phyloP scores from a whole-genome alignment of 1,284 basidiomycete species.

The Austroboletus olivaceoglutinosus region DNA sequence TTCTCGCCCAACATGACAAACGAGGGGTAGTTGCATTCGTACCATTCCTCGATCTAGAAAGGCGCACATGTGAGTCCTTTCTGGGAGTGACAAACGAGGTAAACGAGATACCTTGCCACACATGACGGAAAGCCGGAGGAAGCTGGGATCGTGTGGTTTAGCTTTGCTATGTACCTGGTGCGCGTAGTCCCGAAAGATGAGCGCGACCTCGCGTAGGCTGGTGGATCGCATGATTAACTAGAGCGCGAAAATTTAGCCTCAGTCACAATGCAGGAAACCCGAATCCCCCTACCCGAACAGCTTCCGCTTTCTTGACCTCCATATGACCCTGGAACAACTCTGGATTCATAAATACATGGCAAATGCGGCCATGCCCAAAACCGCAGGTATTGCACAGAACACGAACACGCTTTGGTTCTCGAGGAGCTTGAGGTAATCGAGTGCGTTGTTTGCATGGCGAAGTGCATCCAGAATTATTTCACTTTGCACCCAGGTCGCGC shows the following conservation, averaged over 20 bases:
- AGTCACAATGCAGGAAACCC: not conserved
- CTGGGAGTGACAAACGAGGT: not conserved
- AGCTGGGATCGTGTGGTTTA: conserved; percentile 82
- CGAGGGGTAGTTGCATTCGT: conserved; percentile 84
- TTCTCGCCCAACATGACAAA: conserved; percentile 58
- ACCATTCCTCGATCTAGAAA: conserved; percentile 90
- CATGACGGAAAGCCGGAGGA: conserved; percentile 75
- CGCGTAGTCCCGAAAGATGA: conserved; percentile 84
- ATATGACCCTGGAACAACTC: conserved; percentile 88
- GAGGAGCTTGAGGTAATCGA: conserved; percentile 89
- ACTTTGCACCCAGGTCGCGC: conserved; percentile 78
- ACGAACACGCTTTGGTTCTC: conserved; percentile 94
- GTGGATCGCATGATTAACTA: conserved; percentile 89
- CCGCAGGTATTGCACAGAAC: conserved; percentile 94
- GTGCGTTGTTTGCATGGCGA: conserved; percentile 77
- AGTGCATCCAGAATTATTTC: conserved; percentile 92
- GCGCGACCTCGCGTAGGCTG: conserved; percentile 90
- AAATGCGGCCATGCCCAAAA: conserved; percentile 96
- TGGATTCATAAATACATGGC: conserved; percentile 92
- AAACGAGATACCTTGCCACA: conserved; percentile 63
- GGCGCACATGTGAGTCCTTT: not conserved
- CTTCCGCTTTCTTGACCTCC: conserved; percentile 93
- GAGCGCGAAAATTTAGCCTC: not conserved
- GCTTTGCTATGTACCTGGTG: conserved; percentile 83
- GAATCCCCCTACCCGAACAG: conserved; percentile 62